Conservation (phyloP, 2,329 filamentous ascomycete species). For the Alternaria panax region DNA sequence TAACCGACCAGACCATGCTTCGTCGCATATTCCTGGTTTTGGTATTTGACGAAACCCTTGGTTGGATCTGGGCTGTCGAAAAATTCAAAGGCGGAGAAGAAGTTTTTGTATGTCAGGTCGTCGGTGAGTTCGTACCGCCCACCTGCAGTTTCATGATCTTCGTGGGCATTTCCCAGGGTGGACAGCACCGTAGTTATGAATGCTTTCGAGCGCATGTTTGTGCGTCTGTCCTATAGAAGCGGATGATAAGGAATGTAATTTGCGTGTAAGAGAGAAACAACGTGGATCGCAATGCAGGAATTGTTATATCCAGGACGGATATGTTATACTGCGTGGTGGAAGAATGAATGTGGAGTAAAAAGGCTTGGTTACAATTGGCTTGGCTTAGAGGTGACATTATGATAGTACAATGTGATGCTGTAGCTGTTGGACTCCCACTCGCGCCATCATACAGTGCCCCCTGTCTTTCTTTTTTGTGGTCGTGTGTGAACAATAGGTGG, state of each 20-base stretch:
- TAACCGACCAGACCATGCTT: constrained; percentile 27
- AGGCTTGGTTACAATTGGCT: not conserved
- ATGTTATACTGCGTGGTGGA: not conserved
- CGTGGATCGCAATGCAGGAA: not conserved
- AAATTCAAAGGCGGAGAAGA: constrained; percentile 44
- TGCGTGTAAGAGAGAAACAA: not conserved
- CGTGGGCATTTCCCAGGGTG: constrained; percentile 13
- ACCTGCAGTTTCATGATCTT: not conserved
- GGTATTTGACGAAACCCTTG: constrained; percentile 43
- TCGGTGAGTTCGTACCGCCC: constrained; percentile 33
- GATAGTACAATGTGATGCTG: not conserved
- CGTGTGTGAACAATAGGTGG: constrained; percentile 11
- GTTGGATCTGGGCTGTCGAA: constrained; percentile 41
- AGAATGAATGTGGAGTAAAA: not conserved
- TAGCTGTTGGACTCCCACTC: not conserved
- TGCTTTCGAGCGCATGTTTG: constrained; percentile 4
- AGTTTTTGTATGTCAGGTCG: constrained; percentile 41
- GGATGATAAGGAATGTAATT: not conserved
- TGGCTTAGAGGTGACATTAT: not conserved
- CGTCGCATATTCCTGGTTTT: constrained; percentile 22
- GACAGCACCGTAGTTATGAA: constrained; percentile 16
- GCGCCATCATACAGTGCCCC: not conserved
- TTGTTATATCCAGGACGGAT: not conserved
- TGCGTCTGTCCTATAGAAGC: not conserved
- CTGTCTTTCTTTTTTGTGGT: constrained; percentile 2